These are phyloP conservation scores for Nicotiana otophora DNA, from an alignment of 257 asterid species.

Conservation along the genomic window DNA sequence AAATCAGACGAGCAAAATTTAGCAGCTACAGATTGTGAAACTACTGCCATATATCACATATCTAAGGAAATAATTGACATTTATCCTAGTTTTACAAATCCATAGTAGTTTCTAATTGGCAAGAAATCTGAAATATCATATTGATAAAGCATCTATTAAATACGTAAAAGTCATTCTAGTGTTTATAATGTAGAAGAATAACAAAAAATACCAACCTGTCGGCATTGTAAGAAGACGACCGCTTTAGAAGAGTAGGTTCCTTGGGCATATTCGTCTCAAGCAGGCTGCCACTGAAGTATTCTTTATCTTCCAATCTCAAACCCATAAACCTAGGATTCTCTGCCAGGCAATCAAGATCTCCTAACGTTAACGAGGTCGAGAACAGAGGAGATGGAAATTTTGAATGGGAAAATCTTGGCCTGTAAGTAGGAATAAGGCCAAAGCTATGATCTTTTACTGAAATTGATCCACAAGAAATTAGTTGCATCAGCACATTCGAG, in stretches of 20 bases:
- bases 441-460: slow-evolving; percentile 86
- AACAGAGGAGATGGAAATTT: slow-evolving; percentile 71
- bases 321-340: slow-evolving; percentile 67
- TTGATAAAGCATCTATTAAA: neutral
- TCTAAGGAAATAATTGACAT: neutral
- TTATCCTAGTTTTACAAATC: neutral
- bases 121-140: neutral
- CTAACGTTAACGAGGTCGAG: slow-evolving; percentile 63
- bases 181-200: neutral
- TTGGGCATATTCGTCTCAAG: slow-evolving; percentile 61
- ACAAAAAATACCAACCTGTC: slow-evolving; percentile 47
- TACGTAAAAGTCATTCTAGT: neutral
- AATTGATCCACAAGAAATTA: slow-evolving; percentile 88
- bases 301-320: slow-evolving; percentile 71
- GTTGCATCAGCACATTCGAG: slow-evolving; percentile 80
- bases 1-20: neutral
- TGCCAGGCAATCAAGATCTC: slow-evolving; percentile 67
- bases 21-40: neutral
- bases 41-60: neutral
- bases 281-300: slow-evolving; percentile 88
- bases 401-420: slow-evolving; percentile 75
- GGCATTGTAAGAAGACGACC: slow-evolving; percentile 78
- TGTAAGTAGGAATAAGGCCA: slow-evolving; percentile 74
- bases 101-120: neutral
- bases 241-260: slow-evolving; percentile 57